A percentile compares a stretch with the other conserved stretches of the same genome.
phyloP scores from a whole-genome alignment of 768 basidiomycete genomes.

The Amanita phalloides region DNA sequence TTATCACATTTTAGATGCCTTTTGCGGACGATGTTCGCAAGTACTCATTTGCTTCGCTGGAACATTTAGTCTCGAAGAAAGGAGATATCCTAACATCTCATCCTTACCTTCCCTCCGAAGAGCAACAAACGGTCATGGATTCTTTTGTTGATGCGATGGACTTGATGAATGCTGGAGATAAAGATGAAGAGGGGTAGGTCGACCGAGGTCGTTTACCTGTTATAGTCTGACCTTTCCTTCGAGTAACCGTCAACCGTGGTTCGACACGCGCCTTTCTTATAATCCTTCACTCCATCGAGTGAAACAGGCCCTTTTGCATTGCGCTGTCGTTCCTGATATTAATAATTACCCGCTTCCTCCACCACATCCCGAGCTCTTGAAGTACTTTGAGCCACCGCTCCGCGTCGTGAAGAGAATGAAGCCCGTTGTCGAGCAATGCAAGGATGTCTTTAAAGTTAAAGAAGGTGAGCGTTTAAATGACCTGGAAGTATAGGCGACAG shows the following conservation, averaged over 20 bases:
- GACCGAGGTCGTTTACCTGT: neutral
- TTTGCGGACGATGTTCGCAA: slow-evolving; percentile 91
- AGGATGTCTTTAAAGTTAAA: slow-evolving; percentile 63
- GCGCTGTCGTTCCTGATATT: slow-evolving; percentile 70
- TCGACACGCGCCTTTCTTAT: slow-evolving; percentile 63
- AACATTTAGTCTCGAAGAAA: slow-evolving; percentile 59
- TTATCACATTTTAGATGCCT: slow-evolving; percentile 54
- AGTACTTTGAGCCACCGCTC: slow-evolving; percentile 75
- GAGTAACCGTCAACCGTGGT: slow-evolving; percentile 65
- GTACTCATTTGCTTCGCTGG: slow-evolving; percentile 78
- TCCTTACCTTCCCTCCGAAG: slow-evolving; percentile 70
- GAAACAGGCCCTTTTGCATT: slow-evolving; percentile 90
- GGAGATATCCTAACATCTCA: slow-evolving; percentile 69
- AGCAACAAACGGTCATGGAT: slow-evolving; percentile 77
- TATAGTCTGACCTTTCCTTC: neutral
- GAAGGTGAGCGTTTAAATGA: slow-evolving; percentile 36
- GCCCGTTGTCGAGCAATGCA: slow-evolving; percentile 48
- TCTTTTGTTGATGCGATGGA: slow-evolving; percentile 85
- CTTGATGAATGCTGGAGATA: slow-evolving; percentile 65
- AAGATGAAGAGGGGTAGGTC: slow-evolving; percentile 66
- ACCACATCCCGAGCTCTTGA: slow-evolving; percentile 75
- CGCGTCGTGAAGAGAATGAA: slow-evolving; percentile 52
- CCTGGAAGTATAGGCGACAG: neutral
- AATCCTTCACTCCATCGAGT: slow-evolving; percentile 87
- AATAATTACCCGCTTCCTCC: slow-evolving; percentile 66